Base-by-base conservation (phyloP, 2,329 filamentous ascomycete species). In the Colletotrichum siamense region DNA sequence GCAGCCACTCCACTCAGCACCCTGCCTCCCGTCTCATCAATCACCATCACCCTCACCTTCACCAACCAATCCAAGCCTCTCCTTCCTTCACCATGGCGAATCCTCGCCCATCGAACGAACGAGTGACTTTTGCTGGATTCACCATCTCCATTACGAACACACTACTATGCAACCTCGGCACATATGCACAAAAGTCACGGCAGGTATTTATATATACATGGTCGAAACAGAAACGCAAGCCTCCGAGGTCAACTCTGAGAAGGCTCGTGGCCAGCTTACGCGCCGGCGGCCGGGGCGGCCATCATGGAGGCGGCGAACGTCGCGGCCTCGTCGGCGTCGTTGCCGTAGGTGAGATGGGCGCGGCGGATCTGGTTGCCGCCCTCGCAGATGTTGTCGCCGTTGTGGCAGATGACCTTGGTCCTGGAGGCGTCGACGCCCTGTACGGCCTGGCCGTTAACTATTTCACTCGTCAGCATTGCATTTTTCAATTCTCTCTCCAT, bases 341-440 rank as follows among this genome's bases (percentile, higher is more conserved):
- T 44, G 66, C 79, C 76, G 49, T 83, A 83, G 10, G 78, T 80
- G 62, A 82, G 75, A 71, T 83, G 82, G 3, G 77, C 81, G 5
- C 78, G 67, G 24, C 78, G 80, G 16, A 84, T 81, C 34, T 80
- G 72, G 55, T 70, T 80, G 62, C 79, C 80, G 5, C 82, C 82
- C 8, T 79, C 71, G 76, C 83, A 84, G 71, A 85, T 83, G 69
- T 79, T 79, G 74, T 84, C 83, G 5, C 83, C 83, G 28, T 76
- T 7, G 72, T 82, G 83, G 78, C 83, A 84, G 71, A 85, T 80
- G 57, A 84, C 79, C 12, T 63, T 77, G 3, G 71, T 77, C 66
- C 30, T 64, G 18, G 72, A 30, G 4, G 75, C 71, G 13, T 70
- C 64, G 4, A 74, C 36, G 5, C 75, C 75, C 49, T 74, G 36